Evolutionary conservation across 1,284 basidiomycete species (phyloP), one percentile per base, ranked within the genome.

Genomic region (Leccinum subatratum): DNA sequence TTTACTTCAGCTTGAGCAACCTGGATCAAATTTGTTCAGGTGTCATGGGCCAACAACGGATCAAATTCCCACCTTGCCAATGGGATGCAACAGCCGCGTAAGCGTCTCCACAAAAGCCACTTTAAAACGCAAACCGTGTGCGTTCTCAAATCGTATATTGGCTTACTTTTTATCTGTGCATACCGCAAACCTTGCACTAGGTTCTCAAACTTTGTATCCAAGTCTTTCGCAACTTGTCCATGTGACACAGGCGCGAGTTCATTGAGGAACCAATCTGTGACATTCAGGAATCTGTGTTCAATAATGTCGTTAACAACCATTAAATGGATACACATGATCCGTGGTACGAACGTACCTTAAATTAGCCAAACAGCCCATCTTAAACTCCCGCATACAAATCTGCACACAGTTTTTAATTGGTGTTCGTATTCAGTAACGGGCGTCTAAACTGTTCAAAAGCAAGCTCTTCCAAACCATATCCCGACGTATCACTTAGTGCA

Each of bases 1-100:
- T 98, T 97, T 61, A 96, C 94, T 80, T 98, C 96, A 1, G 94
- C 96, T 76, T 96, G 95, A 0, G 95, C 96, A 30, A 92, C 95
- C 89, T 94, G 71, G 16, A 65, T 42, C 69, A 28, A 54, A 20
- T 18, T 66, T 60, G 66, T 34, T 68, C 45, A 67, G 22, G 28
- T 59, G 28, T 66, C 30, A 28, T 61, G 42, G 30, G 61, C 37
- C 12, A 63, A 30, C 28, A 59, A 59, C 3, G 45, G 16, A 61
- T 30, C 25, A 63, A 56, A 12, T 56, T 59, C 79, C 37, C 68
- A 92, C 93, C 83, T 95, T 94, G 67, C 92, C 92, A 51, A 98
- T 94, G 0, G 94, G 93, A 79, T 97, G 93, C 59, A 98, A 77
- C 14, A 98, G 77, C 59, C 89, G 83, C 3, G 89, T 85, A 51